Evolutionary conservation across 139 green algal species (phyloP).

Genomic region (Ulvella scutata): DNA sequence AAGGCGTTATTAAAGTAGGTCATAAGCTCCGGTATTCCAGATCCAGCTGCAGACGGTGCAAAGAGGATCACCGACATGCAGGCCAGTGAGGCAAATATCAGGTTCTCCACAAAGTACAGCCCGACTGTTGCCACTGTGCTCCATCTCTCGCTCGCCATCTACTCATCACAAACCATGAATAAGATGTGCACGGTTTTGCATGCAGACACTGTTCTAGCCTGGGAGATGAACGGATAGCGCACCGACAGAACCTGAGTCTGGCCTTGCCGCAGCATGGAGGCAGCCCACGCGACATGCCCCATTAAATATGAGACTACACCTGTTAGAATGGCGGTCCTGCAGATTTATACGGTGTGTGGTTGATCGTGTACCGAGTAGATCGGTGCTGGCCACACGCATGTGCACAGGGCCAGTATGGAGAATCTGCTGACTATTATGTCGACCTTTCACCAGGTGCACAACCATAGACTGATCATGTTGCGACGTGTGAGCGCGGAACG

Average conservation of each 20-base stretch:
- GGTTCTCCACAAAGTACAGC: background rate
- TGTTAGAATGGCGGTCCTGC: background rate
- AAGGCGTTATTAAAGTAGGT: slow-evolving; percentile 38
- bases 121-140: no score
- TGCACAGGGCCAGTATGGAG: no score
- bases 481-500: background rate
- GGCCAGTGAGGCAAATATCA: background rate
- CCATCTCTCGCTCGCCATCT: no score
- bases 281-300: background rate
- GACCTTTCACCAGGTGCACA: background rate
- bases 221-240: background rate
- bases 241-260: background rate
- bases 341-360: background rate
- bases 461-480: no score
- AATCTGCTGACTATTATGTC: background rate
- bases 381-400: no score
- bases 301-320: background rate
- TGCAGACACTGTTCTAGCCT: no score
- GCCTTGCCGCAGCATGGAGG: background rate
- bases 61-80: background rate
- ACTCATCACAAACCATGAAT: no score
- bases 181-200: no score
- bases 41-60: background rate
- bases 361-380: no score
- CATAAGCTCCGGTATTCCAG: slow-evolving; percentile 36